Evolutionary conservation across 805 yeast genomes (phyloP).

Genomic region (Naumovozyma dairenensis): DNA sequence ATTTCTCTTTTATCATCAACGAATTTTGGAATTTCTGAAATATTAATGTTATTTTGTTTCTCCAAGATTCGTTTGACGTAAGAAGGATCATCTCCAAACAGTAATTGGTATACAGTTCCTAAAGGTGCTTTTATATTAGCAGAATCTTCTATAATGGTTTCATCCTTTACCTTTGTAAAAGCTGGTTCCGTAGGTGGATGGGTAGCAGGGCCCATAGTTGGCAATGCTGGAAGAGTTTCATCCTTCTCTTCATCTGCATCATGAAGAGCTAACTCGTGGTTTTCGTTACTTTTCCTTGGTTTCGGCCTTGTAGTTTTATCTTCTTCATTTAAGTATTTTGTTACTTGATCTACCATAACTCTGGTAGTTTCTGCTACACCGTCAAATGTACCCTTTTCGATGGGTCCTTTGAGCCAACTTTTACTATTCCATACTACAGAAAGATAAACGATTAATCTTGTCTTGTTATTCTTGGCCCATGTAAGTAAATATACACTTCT

Average conservation of each 20-base stretch:
- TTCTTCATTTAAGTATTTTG: slow-evolving; percentile 19
- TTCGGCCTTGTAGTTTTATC: slow-evolving; percentile 1
- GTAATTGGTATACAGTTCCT: slow-evolving; percentile 50
- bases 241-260: slow-evolving; percentile 10
- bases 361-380: slow-evolving; percentile 58
- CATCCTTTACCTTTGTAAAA: slow-evolving; percentile 40
- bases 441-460: slow-evolving; percentile 45
- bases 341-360: slow-evolving; percentile 39
- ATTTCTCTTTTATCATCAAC: slow-evolving; percentile 37
- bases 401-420: slow-evolving; percentile 69
- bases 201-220: slow-evolving; percentile 29
- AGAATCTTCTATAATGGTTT: slow-evolving; percentile 41
- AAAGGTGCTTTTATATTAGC: slow-evolving; percentile 51
- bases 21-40: slow-evolving; percentile 42
- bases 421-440: slow-evolving; percentile 62
- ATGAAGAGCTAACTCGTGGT: too few relatives aligned
- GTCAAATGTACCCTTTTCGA: slow-evolving; percentile 63
- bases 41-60: slow-evolving; percentile 52
- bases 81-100: slow-evolving; percentile 53
- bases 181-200: slow-evolving; percentile 40
- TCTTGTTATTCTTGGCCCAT: slow-evolving; percentile 54
- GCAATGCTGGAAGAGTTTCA: slow-evolving; percentile 17
- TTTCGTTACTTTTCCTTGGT: slow-evolving; percentile 7
- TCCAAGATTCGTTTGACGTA: slow-evolving; percentile 39
- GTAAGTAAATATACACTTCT: slow-evolving; percentile 46